phyloP scores from a whole-genome alignment of 129 eudicot species.

The Centella asiatica region DNA sequence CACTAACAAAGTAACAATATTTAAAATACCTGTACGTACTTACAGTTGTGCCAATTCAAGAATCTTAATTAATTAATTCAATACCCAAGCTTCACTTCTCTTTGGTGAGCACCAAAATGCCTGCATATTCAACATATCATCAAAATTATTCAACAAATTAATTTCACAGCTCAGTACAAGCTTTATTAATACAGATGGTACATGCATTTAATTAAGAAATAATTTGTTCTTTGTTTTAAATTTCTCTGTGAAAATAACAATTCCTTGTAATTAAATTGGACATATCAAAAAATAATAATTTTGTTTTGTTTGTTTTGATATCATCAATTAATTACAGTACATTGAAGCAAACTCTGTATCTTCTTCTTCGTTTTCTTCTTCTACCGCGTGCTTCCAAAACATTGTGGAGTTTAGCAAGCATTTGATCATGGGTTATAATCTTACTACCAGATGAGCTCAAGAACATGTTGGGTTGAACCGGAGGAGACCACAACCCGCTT shows the following conservation, averaged over 20 bases:
- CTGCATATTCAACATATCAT: constrained; percentile 22
- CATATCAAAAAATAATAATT: too few species aligned
- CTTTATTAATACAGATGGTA: too few species aligned
- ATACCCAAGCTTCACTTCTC: constrained; percentile 25
- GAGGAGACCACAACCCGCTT: constrained; percentile 92
- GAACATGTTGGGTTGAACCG: constrained; percentile 47
- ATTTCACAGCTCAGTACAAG: neutral
- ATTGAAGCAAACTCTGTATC: constrained; percentile 43
- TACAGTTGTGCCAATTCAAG: neutral
- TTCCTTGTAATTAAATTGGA: too few species aligned
- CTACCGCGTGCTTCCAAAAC: constrained; percentile 23
- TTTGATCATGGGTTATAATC: constrained; percentile 41
- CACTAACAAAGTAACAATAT: too few species aligned
- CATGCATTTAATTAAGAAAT: too few species aligned
- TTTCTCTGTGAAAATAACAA: too few species aligned
- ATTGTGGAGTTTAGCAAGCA: constrained; percentile 38
- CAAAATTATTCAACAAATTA: neutral
- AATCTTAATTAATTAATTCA: neutral
- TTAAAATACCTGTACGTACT: too few species aligned
- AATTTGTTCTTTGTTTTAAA: too few species aligned
- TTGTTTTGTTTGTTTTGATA: too few species aligned
- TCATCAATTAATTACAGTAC: constrained; percentile 39
- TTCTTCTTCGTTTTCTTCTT: constrained; percentile 37
- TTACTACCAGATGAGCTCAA: constrained; percentile 52
- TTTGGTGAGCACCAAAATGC: constrained; percentile 78